Percentiles rank a stretch among this genome's conserved stretches.
Evolutionary conservation across 768 basidiomycete genomes (phyloP).

Genomic region (Mrakia blollopis): DNA sequence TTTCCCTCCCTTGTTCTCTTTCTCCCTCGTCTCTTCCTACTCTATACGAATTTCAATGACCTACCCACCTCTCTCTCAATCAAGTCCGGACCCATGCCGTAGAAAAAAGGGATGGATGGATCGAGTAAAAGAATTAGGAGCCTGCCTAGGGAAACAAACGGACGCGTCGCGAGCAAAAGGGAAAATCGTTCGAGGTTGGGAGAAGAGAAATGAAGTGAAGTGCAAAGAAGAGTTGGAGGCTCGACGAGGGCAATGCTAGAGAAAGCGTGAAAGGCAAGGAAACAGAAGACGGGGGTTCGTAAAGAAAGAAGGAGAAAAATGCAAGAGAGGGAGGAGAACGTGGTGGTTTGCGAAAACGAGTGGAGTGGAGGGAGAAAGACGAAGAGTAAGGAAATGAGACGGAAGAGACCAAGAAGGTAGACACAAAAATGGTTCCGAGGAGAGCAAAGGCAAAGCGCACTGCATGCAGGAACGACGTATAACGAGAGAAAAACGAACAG

Average conservation of each 20-base stretch:
- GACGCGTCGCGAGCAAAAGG: too few species aligned
- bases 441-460: too few species aligned
- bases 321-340: too few species aligned
- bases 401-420: too few species aligned
- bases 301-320: too few species aligned
- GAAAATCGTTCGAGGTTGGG: not conserved
- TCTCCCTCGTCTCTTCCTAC: not conserved
- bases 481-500: not conserved
- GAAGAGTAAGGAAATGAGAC: not conserved
- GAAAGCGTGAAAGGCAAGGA: not conserved
- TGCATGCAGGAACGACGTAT: not conserved
- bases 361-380: not conserved
- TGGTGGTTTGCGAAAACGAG: not conserved
- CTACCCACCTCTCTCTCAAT: not conserved
- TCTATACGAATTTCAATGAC: not conserved
- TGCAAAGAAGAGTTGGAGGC: not conserved
- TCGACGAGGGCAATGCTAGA: conserved; percentile 1
- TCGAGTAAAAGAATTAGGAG: not conserved
- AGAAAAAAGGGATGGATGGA: not conserved
- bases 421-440: too few species aligned
- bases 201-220: too few species aligned
- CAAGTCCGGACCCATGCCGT: not conserved
- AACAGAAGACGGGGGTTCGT: not conserved
- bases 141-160: too few species aligned
- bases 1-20: not conserved